phyloP scores from a whole-genome alignment of 495 filamentous ascomycete species.

The Xylaria grammica region DNA sequence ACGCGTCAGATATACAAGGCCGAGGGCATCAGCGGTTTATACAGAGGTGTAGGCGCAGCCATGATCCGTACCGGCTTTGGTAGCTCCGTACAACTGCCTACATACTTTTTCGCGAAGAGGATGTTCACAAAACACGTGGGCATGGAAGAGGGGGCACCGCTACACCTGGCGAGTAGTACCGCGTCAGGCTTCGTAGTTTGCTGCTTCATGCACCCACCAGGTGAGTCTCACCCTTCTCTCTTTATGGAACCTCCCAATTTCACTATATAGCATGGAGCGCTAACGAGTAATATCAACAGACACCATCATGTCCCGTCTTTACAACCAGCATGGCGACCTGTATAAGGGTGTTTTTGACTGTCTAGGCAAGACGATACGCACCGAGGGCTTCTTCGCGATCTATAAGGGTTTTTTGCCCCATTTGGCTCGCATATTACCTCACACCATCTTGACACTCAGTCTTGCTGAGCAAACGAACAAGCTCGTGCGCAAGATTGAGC shows the following conservation, averaged over 20 bases:
- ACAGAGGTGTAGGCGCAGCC: slow-evolving; percentile 88
- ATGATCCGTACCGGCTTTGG: slow-evolving; percentile 98
- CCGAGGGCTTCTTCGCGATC: slow-evolving; percentile 89
- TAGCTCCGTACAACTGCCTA: slow-evolving; percentile 92
- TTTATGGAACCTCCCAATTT: neutral
- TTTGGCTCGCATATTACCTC: slow-evolving; percentile 89
- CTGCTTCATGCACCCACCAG: slow-evolving; percentile 96
- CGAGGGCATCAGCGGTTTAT: slow-evolving; percentile 83
- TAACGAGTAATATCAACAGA: slow-evolving; percentile 55
- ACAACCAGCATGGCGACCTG: slow-evolving; percentile 97
- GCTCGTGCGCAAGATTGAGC: slow-evolving; percentile 77
- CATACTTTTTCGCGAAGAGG: slow-evolving; percentile 97
- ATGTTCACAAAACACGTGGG: slow-evolving; percentile 77
- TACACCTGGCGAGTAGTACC: slow-evolving; percentile 88
- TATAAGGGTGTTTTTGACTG: slow-evolving; percentile 94
- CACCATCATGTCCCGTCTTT: slow-evolving; percentile 98
- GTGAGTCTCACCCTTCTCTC: slow-evolving; percentile 50
- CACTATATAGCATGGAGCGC: neutral
- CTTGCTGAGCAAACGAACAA: slow-evolving; percentile 98
- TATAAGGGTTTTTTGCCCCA: slow-evolving; percentile 99
- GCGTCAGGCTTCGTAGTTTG: slow-evolving; percentile 96
- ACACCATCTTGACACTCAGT: slow-evolving; percentile 91
- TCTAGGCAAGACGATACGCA: slow-evolving; percentile 84
- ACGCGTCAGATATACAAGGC: slow-evolving; percentile 73
- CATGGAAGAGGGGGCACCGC: slow-evolving; percentile 87